Conservation (phyloP, 2,329 filamentous ascomycete species). For the Fusarium scirpi region DNA sequence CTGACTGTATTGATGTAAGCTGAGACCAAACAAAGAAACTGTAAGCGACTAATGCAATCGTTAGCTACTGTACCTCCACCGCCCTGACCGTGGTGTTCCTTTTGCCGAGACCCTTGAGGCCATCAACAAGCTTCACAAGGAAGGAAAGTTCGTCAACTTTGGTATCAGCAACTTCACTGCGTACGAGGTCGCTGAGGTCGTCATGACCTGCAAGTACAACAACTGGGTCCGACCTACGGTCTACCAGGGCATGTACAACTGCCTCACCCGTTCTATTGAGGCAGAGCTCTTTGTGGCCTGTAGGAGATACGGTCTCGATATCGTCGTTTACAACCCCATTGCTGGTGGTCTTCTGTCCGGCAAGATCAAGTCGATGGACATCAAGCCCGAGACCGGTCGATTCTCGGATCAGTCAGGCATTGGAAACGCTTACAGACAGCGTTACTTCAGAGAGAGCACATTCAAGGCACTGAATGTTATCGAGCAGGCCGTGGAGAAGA, state of each 20-base stretch:
- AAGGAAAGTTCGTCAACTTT: constrained; percentile 84
- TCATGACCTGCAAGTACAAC: constrained; percentile 81
- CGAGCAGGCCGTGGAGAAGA: constrained; percentile 74
- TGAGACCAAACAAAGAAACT: background rate
- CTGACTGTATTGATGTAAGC: constrained; percentile 76
- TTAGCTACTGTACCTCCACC: constrained; percentile 55
- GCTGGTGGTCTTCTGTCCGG: constrained; percentile 85
- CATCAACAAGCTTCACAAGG: constrained; percentile 83
- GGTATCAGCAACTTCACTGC: constrained; percentile 88
- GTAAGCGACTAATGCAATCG: constrained; percentile 10
- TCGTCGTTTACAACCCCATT: constrained; percentile 86
- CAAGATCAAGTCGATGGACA: constrained; percentile 77
- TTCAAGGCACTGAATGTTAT: constrained; percentile 75
- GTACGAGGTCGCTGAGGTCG: constrained; percentile 88
- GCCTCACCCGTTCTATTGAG: constrained; percentile 81
- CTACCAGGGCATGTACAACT: constrained; percentile 91
- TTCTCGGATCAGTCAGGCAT: constrained; percentile 70
- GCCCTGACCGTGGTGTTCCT: constrained; percentile 70
- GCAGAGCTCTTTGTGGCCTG: constrained; percentile 79
- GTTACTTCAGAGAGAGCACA: constrained; percentile 77
- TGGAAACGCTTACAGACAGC: constrained; percentile 70
- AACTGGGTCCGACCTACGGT: constrained; percentile 86
- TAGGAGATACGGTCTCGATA: constrained; percentile 79
- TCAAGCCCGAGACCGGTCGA: constrained; percentile 73
- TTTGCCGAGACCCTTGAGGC: constrained; percentile 85